Evolutionary conservation across 805 yeast genomes (phyloP), one percentile per base, ranked within the genome.

Genomic region (Saturnispora kantuleensis): DNA sequence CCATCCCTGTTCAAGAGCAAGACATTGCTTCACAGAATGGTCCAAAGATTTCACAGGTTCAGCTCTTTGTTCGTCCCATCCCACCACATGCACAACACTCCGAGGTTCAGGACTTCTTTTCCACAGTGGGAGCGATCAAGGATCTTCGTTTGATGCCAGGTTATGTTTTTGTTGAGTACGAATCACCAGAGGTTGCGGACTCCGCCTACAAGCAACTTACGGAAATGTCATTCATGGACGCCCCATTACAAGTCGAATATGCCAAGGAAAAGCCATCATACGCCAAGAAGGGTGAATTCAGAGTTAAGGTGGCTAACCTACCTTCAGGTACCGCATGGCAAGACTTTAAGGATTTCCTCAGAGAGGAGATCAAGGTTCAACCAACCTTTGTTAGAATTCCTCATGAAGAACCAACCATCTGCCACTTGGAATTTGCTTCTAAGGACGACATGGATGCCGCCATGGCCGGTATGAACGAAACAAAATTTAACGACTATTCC

Each of bases 141-240:
- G 87, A 81, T 57, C 77, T 81, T 43, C 79, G 79, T 60, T 65
- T 83, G 53, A 71, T 81, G 73, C 81, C 83, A 56, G 96, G 96
- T 36, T 84, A 79, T 58, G 97, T 94, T 21, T 89, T 86, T 62
- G 84, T 90, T 48, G 95, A 89, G 62, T 93, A 78, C 57, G 87
- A 78, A 60, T 75, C 73, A 51, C 71, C 76, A 37, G 80, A 73
- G 47, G 70, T 65, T 50, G 79, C 80, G 38, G 60, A 63, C 46
- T 64, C 66, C 47, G 81, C 81, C 7, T 66, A 69, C 49, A 71
- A 68, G 40, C 66, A 72, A 34, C 68, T 72, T 49, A 53, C 64
- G 50, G 70, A 67, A 47, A 57, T 68, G 50, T 68, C 70, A 15
- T 73, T 75, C 54, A 69, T 68, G 34, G 80, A 78, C 39, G 73